Evolutionary conservation across 2,329 filamentous ascomycete species (phyloP), one percentile per base, ranked within the genome.

Genomic region (Xylaria sp.): DNA sequence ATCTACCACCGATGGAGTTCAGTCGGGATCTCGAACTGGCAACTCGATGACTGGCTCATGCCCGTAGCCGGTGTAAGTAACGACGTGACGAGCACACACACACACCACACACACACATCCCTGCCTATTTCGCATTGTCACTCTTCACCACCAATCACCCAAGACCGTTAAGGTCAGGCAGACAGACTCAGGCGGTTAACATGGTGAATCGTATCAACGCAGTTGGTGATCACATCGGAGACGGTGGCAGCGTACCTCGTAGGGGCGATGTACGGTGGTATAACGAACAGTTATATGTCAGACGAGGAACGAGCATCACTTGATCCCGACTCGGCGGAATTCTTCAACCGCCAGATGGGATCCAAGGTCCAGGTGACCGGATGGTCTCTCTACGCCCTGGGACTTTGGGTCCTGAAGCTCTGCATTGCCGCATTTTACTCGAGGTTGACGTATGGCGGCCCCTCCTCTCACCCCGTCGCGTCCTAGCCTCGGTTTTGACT

Each of bases 331-430:
- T 56, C 56, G 5, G 18, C 6, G 21, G 63, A 65, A 44, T 63
- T 37, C n/a, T 37, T 44, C 20, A 57, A 56, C 22, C 63, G 68
- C 4, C 54, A 63, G 43, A 60, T 46, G 59, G 69, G 73, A 44
- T 64, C 66, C 46, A 62, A 61, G 60, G 60, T 71, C 54, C 65
- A 75, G 54, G 44, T 67, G 4, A 56, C 66, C 20, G 61, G 65
- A 20, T 70, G 68, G 69, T 68, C 64, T 2, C 54, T 71, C n/a
- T 70, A 70, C 41, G 67, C 63, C 13, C 63, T 65, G 13, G 63
- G 64, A n/a, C 54, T 71, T 2, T 71, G 69, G 69, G 22, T 46
- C 4, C 55, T 70, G 8, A 71, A 71, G 24, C 57, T 69, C 21
- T 67, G 65, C 44, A 48, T 71, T 17, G 57, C 66, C 3, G 56